Conservation (phyloP, 495 filamentous ascomycete species). For the Penicillium nucicola region DNA sequence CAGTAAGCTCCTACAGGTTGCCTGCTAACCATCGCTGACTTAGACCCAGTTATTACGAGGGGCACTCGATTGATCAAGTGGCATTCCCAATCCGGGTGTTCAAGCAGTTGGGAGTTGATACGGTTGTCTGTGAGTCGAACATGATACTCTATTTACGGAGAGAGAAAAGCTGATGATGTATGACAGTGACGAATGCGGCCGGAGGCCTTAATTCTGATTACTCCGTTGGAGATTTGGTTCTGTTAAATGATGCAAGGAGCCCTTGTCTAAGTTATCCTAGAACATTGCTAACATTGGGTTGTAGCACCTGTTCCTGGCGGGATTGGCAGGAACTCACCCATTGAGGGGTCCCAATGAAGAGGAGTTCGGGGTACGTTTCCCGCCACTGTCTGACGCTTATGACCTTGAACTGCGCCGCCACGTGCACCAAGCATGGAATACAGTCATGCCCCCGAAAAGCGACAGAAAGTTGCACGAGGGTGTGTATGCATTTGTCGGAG, state of each 20-base stretch:
- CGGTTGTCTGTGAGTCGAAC: slow-evolving; percentile 53
- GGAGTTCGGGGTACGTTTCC: slow-evolving; percentile 68
- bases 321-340: slow-evolving; percentile 65
- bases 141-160: neutral
- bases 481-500: slow-evolving; percentile 70
- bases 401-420: slow-evolving; percentile 63
- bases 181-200: slow-evolving; percentile 70
- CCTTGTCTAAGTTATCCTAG: neutral
- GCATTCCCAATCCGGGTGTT: slow-evolving; percentile 72
- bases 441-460: slow-evolving; percentile 35
- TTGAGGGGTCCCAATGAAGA: slow-evolving; percentile 69
- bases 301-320: slow-evolving; percentile 72
- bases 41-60: slow-evolving; percentile 67
- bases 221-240: slow-evolving; percentile 67
- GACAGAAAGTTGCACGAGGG: slow-evolving; percentile 63
- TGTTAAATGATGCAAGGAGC: slow-evolving; percentile 64
- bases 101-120: slow-evolving; percentile 62
- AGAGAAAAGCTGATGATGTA: slow-evolving; percentile 10
- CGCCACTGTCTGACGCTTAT: slow-evolving; percentile 72
- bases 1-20: slow-evolving; percentile 54
- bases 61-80: slow-evolving; percentile 63
- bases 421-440: slow-evolving; percentile 60
- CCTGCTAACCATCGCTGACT: neutral
- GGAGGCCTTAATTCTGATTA: slow-evolving; percentile 69
- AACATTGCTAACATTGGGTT: slow-evolving; percentile 21